These are phyloP conservation scores for Colletotrichum sp. DNA, from an alignment of 2,329 filamentous ascomycete genomes.

Conservation along the genomic window DNA sequence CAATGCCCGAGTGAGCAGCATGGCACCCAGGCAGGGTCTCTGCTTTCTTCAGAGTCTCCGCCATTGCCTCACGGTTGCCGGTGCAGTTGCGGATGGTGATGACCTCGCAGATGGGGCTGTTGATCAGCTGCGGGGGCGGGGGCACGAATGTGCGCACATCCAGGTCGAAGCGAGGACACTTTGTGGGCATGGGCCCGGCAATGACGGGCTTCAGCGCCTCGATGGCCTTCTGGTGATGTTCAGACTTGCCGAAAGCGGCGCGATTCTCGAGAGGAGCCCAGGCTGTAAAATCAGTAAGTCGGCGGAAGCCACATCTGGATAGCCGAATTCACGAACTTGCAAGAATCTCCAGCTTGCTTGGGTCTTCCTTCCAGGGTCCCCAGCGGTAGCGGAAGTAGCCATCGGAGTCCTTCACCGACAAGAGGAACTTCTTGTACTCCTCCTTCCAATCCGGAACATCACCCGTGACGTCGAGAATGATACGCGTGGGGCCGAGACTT, in stretches of 20 bases:
- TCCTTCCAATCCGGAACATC: conserved; percentile 19
- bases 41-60: not conserved
- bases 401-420: conserved; percentile 1
- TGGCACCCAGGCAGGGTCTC: not conserved
- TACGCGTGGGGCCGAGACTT: not conserved
- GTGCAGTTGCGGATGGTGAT: conserved; percentile 1
- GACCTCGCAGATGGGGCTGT: conserved; percentile 16
- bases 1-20: not conserved
- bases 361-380: conserved; percentile 14
- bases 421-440: conserved; percentile 11
- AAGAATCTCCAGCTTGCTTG: conserved; percentile 1
- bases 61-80: not conserved
- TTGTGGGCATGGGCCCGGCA: not conserved
- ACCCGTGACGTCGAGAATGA: conserved; percentile 4
- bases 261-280: conserved; percentile 5
- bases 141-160: not conserved
- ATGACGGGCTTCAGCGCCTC: conserved; percentile 8
- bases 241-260: not conserved
- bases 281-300: not conserved
- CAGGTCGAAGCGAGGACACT: conserved; percentile 10
- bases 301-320: not conserved
- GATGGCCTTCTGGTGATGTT: conserved; percentile 4
- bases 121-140: conserved; percentile 12
- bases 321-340: not conserved
- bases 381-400: conserved; percentile 19